Percentiles rank a stretch among this genome's conserved stretches.
Conservation (phyloP, 306 rosid genomes). For the Albizia julibrissin region DNA sequence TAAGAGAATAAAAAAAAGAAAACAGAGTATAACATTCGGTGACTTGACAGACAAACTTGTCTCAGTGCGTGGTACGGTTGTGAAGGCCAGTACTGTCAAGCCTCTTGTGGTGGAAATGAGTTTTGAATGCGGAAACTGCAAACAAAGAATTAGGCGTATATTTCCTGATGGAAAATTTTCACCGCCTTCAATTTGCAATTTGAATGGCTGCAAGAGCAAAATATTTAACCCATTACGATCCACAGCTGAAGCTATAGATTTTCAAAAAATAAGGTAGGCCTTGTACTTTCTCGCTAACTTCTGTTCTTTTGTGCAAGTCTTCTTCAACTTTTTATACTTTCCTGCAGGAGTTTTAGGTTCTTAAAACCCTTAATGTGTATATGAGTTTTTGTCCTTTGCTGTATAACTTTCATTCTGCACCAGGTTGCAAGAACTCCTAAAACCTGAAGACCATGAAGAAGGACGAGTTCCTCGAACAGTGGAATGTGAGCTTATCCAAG, state of each 20-base stretch:
- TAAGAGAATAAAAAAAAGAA: too few species aligned
- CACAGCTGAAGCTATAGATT: conserved; percentile 77
- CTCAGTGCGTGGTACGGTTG: conserved; percentile 91
- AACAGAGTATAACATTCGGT: conserved; percentile 22
- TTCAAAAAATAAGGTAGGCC: conserved; percentile 83
- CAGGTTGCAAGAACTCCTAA: conserved; percentile 83
- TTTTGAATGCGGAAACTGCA: conserved; percentile 83
- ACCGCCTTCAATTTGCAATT: conserved; percentile 70
- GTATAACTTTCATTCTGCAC: conserved; percentile 8
- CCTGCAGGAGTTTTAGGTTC: conserved; percentile 4
- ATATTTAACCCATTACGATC: conserved; percentile 67
- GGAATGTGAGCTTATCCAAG: conserved; percentile 88
- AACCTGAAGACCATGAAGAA: conserved; percentile 92
- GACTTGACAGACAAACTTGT: conserved; percentile 74
- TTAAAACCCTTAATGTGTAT: conserved; percentile 12
- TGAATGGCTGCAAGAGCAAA: conserved; percentile 93
- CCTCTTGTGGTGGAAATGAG: conserved; percentile 83
- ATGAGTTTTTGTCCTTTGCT: neutral
- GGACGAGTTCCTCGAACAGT: conserved; percentile 97
- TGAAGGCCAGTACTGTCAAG: conserved; percentile 77
- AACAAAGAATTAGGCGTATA: conserved; percentile 53
- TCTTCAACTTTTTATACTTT: neutral
- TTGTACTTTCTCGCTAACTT: conserved; percentile 22
- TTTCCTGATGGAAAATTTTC: conserved; percentile 93
- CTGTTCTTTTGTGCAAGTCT: conserved; percentile 2